Percentiles rank a stretch among this genome's conserved stretches.
These are phyloP conservation scores for Penicillium daleae DNA, from an alignment of 495 filamentous ascomycete species.

Conservation along the genomic window DNA sequence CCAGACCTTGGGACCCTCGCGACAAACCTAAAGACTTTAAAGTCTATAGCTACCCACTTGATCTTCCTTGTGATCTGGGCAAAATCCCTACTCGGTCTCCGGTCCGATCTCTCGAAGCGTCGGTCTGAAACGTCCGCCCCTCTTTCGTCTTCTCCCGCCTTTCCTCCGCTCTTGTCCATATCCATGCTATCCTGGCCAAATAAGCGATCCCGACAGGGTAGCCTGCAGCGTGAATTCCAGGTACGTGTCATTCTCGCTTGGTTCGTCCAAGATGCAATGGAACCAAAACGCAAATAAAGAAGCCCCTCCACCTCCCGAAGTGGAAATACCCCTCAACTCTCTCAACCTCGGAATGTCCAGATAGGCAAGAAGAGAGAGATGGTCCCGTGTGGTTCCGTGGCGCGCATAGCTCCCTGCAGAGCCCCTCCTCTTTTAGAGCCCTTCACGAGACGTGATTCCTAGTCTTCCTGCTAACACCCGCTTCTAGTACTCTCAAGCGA, in stretches of 20 bases:
- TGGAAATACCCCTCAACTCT: background rate
- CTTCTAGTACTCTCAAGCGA: constrained; percentile 6
- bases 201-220: constrained; percentile 24
- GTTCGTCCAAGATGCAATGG: background rate
- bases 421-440: background rate
- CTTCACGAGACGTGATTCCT: background rate
- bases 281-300: background rate
- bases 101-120: background rate
- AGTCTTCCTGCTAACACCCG: constrained; percentile 3
- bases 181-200: constrained; percentile 14
- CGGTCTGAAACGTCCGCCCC: background rate
- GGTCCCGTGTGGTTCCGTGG: constrained; percentile 12
- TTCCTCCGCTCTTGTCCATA: background rate
- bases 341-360: background rate
- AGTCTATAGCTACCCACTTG: background rate
- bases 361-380: background rate
- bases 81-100: too few species aligned
- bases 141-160: background rate
- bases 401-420: constrained; percentile 2
- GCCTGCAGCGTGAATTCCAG: constrained; percentile 16
- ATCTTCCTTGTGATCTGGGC: background rate
- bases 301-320: background rate
- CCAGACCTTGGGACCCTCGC: background rate
- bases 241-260: constrained; percentile 11
- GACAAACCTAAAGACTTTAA: background rate